Evolutionary conservation across 106 monocot species (phyloP).

Genomic region (Vanilla planifolia): DNA sequence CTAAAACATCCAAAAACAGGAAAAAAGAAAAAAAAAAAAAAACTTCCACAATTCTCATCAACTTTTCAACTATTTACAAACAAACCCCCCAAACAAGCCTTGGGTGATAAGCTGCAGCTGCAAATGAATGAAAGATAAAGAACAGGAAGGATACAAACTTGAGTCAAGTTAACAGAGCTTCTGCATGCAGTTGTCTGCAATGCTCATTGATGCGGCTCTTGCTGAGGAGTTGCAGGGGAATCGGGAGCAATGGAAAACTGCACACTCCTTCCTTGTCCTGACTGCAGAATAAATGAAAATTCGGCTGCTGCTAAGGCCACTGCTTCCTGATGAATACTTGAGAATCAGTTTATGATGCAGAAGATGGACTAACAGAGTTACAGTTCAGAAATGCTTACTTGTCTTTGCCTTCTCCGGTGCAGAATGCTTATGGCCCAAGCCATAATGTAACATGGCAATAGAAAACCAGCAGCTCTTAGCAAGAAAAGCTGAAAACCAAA

Average conservation of each 20-base stretch:
- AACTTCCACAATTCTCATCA: too few relatives aligned
- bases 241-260: conserved; percentile 88
- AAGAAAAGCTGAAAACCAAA: conserved; percentile 51
- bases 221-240: conserved; percentile 66
- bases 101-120: too few relatives aligned
- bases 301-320: conserved; percentile 66
- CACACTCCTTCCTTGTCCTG: conserved; percentile 57
- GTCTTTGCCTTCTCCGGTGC: conserved; percentile 60
- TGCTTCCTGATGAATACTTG: conserved; percentile 45
- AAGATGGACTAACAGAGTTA: not conserved
- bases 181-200: too few relatives aligned
- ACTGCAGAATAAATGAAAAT: conserved; percentile 78
- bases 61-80: too few relatives aligned
- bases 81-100: too few relatives aligned
- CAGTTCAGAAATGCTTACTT: conserved; percentile 24
- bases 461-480: conserved; percentile 71
- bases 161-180: too few relatives aligned
- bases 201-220: conserved; percentile 40
- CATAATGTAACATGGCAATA: conserved; percentile 79
- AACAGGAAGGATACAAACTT: too few relatives aligned
- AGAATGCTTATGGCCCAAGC: conserved; percentile 78
- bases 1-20: too few relatives aligned
- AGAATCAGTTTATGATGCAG: not conserved
- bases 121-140: too few relatives aligned
- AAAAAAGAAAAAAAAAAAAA: too few relatives aligned